Evolutionary conservation across 345 rosid genomes (phyloP).

Genomic region (Angophora floribunda): DNA sequence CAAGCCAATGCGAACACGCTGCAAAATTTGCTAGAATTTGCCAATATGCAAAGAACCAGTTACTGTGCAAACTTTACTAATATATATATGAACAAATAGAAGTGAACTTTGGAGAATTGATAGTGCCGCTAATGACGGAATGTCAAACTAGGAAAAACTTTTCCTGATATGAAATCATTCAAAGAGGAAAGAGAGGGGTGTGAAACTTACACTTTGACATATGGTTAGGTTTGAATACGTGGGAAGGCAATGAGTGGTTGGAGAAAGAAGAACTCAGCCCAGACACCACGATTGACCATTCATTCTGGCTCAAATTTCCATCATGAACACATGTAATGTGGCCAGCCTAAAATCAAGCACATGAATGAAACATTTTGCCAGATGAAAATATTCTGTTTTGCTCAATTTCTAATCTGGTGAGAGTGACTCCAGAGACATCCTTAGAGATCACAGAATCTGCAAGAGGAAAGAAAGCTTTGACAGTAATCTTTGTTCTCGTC

Average conservation of each 20-base stretch:
- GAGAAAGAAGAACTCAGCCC: not conserved
- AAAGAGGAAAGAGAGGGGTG: not conserved
- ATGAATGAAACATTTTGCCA: not conserved
- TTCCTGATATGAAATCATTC: not conserved
- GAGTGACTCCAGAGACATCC: not conserved
- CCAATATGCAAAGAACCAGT: not conserved
- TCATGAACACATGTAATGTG: not conserved
- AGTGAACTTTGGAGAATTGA: not conserved
- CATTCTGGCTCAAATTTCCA: not conserved
- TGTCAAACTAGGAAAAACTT: not conserved
- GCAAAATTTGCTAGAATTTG: not conserved
- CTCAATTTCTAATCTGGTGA: not conserved
- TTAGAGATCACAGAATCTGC: not conserved
- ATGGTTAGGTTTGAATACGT: not conserved
- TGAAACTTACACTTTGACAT: not conserved
- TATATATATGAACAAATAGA: not conserved
- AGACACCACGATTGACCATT: not conserved
- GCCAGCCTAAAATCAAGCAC: not conserved
- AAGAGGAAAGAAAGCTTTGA: not conserved
- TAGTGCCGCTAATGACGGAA: not conserved
- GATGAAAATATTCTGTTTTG: not conserved
- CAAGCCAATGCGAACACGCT: not conserved
- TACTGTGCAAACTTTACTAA: not conserved
- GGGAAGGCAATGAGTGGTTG: not conserved
- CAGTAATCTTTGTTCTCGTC: not conserved